A percentile compares a stretch with the other conserved stretches of the same genome.
phyloP scores from a whole-genome alignment of 345 rosid genomes.

The Syzygium aqueum region DNA sequence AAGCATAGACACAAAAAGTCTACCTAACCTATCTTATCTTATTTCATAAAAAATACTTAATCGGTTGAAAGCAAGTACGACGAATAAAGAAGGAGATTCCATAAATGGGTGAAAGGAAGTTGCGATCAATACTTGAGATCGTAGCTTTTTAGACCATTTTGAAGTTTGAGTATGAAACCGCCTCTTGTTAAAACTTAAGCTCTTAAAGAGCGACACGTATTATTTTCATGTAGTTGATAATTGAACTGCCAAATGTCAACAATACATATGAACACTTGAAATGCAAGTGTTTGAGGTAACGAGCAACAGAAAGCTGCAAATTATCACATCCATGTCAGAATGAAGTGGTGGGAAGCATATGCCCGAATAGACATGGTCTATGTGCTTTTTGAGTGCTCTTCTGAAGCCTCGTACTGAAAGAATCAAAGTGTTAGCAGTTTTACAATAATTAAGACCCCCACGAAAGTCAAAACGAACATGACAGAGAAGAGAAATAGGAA shows the following conservation, averaged over 20 bases:
- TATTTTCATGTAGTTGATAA: background rate
- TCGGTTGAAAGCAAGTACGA: background rate
- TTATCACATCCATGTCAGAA: background rate
- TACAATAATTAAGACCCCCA: background rate
- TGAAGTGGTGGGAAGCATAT: background rate
- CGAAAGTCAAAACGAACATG: slow-evolving; percentile 13
- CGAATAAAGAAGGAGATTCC: background rate
- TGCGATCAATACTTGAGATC: background rate
- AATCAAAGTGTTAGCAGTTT: background rate
- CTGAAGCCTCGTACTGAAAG: background rate
- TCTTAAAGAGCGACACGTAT: background rate
- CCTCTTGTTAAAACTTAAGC: background rate
- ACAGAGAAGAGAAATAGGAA: background rate
- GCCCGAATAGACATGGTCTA: background rate
- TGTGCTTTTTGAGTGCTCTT: background rate
- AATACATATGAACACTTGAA: background rate
- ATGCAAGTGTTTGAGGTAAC: background rate
- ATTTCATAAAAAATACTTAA: background rate
- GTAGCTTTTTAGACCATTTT: background rate
- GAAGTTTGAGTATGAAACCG: background rate
- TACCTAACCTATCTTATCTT: background rate
- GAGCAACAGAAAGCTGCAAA: background rate
- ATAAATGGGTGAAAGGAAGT: background rate
- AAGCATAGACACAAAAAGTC: background rate
- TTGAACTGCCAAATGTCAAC: background rate